Conservation (phyloP, 1,284 basidiomycete genomes). For the Coniferiporia weirii region DNA sequence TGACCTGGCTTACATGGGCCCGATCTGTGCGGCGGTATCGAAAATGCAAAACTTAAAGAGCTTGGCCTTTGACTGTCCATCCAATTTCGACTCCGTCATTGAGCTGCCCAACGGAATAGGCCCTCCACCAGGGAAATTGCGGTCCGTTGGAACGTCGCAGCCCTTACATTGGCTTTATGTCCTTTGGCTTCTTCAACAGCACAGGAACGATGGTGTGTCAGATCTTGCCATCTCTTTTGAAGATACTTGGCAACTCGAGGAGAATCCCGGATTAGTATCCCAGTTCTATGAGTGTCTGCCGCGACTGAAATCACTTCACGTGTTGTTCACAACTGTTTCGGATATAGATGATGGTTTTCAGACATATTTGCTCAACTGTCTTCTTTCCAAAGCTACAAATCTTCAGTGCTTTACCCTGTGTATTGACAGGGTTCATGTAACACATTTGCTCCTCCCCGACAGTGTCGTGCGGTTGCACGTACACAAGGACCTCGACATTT, state of each 20-base stretch:
- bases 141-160: background rate
- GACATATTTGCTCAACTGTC: background rate
- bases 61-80: constrained; percentile 1
- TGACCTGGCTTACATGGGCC: background rate
- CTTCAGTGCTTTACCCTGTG: background rate
- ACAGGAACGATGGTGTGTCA: background rate
- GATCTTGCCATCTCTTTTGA: constrained; percentile 1
- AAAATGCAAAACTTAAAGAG: background rate
- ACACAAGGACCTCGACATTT: background rate
- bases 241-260: background rate
- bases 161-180: constrained; percentile 1
- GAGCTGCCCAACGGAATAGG: background rate
- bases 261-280: background rate
- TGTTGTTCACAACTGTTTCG: background rate
- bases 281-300: background rate
- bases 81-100: too few relatives aligned
- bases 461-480: background rate
- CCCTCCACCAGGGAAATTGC: background rate
- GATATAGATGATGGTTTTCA: background rate
- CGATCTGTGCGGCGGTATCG: background rate
- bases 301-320: background rate
- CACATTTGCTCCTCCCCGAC: background rate
- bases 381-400: background rate
- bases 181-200: background rate
- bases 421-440: background rate